These are phyloP conservation scores for Cryptococcus wingfieldii DNA, from an alignment of 1,284 basidiomycete species.

Conservation along the genomic window DNA sequence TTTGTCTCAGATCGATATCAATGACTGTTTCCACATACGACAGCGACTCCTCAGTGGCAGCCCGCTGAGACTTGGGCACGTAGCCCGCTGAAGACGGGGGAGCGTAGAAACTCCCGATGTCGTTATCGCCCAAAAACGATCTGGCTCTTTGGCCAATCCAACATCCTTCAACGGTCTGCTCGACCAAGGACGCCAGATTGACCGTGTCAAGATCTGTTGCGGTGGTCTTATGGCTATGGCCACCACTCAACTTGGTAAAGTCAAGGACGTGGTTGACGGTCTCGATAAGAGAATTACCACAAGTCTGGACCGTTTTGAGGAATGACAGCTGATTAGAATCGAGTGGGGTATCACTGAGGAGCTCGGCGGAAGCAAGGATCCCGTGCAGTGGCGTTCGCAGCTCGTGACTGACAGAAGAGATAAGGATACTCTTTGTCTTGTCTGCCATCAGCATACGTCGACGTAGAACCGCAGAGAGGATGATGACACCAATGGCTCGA, in stretches of 20 bases:
- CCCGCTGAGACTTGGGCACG: constrained; percentile 54
- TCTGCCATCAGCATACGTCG: constrained; percentile 90
- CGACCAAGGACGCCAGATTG: constrained; percentile 83
- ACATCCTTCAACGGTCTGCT: constrained; percentile 90
- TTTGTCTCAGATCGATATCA: constrained; percentile 69
- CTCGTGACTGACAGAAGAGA: constrained; percentile 83
- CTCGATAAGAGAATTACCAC: constrained; percentile 53
- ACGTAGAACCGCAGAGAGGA: constrained; percentile 87
- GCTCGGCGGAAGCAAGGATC: constrained; percentile 83
- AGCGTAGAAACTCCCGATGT: constrained; percentile 89
- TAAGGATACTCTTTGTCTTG: constrained; percentile 54
- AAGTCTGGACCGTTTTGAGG: constrained; percentile 56
- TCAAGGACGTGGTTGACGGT: constrained; percentile 92
- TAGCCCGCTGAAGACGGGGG: constrained; percentile 50
- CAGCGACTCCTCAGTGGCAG: constrained; percentile 30
- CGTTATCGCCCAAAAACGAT: constrained; percentile 61
- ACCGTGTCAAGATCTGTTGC: constrained; percentile 67
- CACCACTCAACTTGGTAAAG: constrained; percentile 93
- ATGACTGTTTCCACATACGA: constrained; percentile 67
- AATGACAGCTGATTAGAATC: constrained; percentile 80
- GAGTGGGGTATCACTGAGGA: constrained; percentile 75
- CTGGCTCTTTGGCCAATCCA: constrained; percentile 90
- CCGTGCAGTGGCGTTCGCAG: constrained; percentile 84
- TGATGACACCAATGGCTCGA: constrained; percentile 84
- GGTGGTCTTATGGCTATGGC: constrained; percentile 60